phyloP scores from a whole-genome alignment of 1,284 basidiomycete genomes.

The Marasmius oreades region DNA sequence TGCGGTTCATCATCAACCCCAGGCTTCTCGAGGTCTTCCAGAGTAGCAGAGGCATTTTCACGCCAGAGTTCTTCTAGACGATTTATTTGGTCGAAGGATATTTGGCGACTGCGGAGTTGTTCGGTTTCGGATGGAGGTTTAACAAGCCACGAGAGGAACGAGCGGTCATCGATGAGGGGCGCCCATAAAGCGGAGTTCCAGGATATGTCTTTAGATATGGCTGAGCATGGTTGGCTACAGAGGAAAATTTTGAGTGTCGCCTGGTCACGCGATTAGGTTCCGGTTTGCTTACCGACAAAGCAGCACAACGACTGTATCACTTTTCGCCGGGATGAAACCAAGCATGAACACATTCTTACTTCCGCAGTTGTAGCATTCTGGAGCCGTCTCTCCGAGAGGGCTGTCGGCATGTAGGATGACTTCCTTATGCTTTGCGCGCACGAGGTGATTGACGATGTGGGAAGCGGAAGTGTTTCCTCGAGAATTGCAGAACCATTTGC shows the following conservation, averaged over 20 bases:
- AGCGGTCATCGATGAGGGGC: slow-evolving; percentile 96
- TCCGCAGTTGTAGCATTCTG: slow-evolving; percentile 99
- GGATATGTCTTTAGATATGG: slow-evolving; percentile 95
- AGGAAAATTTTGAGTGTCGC: slow-evolving; percentile 8
- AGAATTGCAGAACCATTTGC: slow-evolving; percentile 99
- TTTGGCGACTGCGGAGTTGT: slow-evolving; percentile 91
- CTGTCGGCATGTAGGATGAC: slow-evolving; percentile 95
- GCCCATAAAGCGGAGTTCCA: slow-evolving; percentile 99
- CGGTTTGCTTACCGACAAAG: slow-evolving; percentile 76
- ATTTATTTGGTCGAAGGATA: slow-evolving; percentile 96
- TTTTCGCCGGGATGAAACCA: slow-evolving; percentile 98
- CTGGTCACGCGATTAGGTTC: not conserved
- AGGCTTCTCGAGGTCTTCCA: slow-evolving; percentile 96
- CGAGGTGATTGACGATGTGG: slow-evolving; percentile 98
- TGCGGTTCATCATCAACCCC: slow-evolving; percentile 97
- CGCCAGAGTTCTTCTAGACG: slow-evolving; percentile 98
- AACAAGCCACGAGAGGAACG: slow-evolving; percentile 98
- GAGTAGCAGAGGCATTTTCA: slow-evolving; percentile 90
- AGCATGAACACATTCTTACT: slow-evolving; percentile 99
- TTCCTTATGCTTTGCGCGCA: slow-evolving; percentile 98
- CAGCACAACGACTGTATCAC: slow-evolving; percentile 98
- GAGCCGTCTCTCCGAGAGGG: slow-evolving; percentile 94
- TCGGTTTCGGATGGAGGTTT: slow-evolving; percentile 96
- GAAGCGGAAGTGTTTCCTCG: slow-evolving; percentile 96
- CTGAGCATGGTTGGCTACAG: slow-evolving; percentile 91